Percentiles rank a stretch among this genome's conserved stretches.
These are phyloP conservation scores for Isoetes taiwanensis DNA, from an alignment of 75 land plant genomes.

Conservation along the genomic window DNA sequence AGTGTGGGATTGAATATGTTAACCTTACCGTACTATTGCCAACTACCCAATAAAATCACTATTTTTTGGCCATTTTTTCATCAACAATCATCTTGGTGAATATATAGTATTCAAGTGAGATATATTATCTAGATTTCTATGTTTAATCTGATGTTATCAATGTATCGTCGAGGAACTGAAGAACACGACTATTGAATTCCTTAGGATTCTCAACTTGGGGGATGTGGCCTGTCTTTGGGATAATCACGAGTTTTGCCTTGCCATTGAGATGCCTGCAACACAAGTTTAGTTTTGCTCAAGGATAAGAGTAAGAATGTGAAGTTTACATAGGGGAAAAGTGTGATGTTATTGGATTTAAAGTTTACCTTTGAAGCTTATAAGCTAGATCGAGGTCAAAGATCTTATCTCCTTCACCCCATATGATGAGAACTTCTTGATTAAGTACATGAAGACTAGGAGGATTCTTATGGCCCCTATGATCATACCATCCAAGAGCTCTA, in stretches of 20 bases:
- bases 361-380: slow-evolving; percentile 1
- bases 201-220: slow-evolving; percentile 14
- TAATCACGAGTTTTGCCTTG: too few relatives aligned
- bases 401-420: slow-evolving; percentile 9
- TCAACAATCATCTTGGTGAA: too few relatives aligned
- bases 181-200: slow-evolving; percentile 4
- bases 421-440: slow-evolving; percentile 4
- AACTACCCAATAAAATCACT: too few relatives aligned
- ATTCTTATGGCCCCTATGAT: not conserved
- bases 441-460: not conserved
- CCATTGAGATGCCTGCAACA: too few relatives aligned
- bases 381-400: slow-evolving; percentile 6
- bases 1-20: too few relatives aligned
- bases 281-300: too few relatives aligned
- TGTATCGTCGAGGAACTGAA: slow-evolving; percentile 10
- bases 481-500: slow-evolving; percentile 6
- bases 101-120: too few relatives aligned
- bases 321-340: not conserved
- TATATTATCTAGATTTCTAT: too few relatives aligned
- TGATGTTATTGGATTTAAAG: not conserved
- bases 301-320: too few relatives aligned
- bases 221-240: slow-evolving; percentile 6
- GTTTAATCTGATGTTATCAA: too few relatives aligned
- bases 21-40: too few relatives aligned
- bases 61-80: too few relatives aligned